phyloP scores from a whole-genome alignment of 2,329 filamentous ascomycete species.

The Beauveria caledonica region DNA sequence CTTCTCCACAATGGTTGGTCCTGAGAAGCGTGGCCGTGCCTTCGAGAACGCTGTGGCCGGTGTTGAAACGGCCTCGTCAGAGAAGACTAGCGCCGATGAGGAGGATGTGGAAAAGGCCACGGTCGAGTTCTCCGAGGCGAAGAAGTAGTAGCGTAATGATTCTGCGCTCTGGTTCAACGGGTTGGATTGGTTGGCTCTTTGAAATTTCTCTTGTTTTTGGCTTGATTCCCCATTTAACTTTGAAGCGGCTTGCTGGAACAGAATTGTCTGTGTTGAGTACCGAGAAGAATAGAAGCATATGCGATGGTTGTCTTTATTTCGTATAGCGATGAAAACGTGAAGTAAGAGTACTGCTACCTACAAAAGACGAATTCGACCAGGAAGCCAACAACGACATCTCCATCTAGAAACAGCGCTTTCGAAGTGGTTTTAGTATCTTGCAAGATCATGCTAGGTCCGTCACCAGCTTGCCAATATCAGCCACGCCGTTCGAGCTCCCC shows the following conservation, averaged over 20 bases:
- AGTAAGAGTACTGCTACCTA: too few relatives aligned
- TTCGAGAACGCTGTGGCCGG: slow-evolving; percentile 53
- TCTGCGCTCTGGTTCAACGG: neutral
- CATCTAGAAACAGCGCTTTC: too few relatives aligned
- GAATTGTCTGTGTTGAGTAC: neutral
- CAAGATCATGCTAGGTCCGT: too few relatives aligned
- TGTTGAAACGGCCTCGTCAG: slow-evolving; percentile 18
- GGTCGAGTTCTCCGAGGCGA: slow-evolving; percentile 11
- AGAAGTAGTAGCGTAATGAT: neutral
- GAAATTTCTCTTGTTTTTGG: neutral
- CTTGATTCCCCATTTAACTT: neutral
- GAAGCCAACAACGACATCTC: too few relatives aligned
- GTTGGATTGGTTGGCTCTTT: neutral
- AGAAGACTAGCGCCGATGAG: slow-evolving; percentile 22
- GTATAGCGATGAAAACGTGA: too few relatives aligned
- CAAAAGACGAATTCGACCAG: too few relatives aligned
- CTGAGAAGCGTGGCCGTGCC: slow-evolving; percentile 62
- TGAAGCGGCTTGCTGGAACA: too few relatives aligned
- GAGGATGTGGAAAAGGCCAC: slow-evolving; percentile 24
- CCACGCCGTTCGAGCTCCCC: too few relatives aligned
- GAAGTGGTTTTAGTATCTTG: too few relatives aligned
- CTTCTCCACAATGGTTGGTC: slow-evolving; percentile 60
- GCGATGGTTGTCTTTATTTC: too few relatives aligned
- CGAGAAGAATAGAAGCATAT: neutral
- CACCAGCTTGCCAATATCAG: too few relatives aligned